Evolutionary conservation across 495 filamentous ascomycete genomes (phyloP), one percentile per base, ranked within the genome.

Genomic region (Cercophora newfieldiana): DNA sequence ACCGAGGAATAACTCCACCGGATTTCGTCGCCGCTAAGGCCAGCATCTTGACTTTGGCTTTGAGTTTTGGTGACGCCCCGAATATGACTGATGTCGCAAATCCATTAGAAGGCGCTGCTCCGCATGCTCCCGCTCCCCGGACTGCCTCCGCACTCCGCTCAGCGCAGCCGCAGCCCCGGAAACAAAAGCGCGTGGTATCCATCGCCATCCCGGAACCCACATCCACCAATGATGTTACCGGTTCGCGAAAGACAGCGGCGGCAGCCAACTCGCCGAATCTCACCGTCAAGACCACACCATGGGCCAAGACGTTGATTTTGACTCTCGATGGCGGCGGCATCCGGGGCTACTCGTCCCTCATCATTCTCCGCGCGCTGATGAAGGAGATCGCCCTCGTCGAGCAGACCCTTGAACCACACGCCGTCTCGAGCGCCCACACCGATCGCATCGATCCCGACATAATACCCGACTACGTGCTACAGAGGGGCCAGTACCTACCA

Each of bases 401-500:
- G 44, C 55, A 69, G 37, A 60, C 44, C 4, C 59, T 69, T 8
- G 54, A 66, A 3, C 71, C 69, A 2, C 29, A 21, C 5, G 74
- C 72, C 30, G 25, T 50, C 1, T 74, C 69, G 0, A 72, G 69
- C 55, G 73, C 74, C n/a, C 63, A 73, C 29, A 74, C 74, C 7
- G 64, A 63, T 14, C 64, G 63, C 1, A 74, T 75, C 49, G 61
- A 63, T 0, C 53, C 63, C 18, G 63, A 70, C 14, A 24, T 53
- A 21, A 74, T 88, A 24, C 83, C 87, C 75, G 74, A 77, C 44
- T 70, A 66, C 0, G 72, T 85, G 33, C 74, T 80, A 21, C 68
- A 68, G 25, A 69, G 79, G 16, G 76, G 78, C 21, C 72, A 80
- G 26, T 80, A 80, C 24, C 77, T 84, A 54, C 84, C 83, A 8